phyloP scores from a whole-genome alignment of 345 rosid genomes.

The Arabis alpina region DNA sequence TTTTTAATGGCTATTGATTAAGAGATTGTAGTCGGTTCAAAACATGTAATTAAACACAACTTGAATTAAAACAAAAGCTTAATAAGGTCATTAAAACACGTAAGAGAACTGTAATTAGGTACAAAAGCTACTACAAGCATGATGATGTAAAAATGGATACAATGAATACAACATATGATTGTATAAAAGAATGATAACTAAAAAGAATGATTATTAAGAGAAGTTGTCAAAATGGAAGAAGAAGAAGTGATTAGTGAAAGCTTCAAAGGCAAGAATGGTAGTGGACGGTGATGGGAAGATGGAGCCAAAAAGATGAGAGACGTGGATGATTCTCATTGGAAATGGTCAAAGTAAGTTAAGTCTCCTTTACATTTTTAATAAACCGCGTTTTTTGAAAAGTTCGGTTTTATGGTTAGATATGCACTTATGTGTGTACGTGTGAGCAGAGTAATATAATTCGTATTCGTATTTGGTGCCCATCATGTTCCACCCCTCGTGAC shows the following conservation, averaged over 20 bases:
- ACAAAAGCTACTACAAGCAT: no score
- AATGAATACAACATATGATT: slow-evolving; percentile 5
- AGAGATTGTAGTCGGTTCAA: no score
- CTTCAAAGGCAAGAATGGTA: slow-evolving; percentile 47
- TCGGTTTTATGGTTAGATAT: slow-evolving; percentile 33
- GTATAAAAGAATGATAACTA: not conserved
- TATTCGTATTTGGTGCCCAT: slow-evolving; percentile 30
- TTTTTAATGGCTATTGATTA: slow-evolving; percentile 16
- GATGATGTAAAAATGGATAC: not conserved
- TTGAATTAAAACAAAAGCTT: no score
- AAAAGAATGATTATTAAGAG: not conserved
- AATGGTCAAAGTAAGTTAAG: slow-evolving; percentile 6
- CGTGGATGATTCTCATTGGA: slow-evolving; percentile 34
- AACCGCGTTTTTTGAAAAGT: slow-evolving; percentile 61
- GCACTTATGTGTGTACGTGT: slow-evolving; percentile 22
- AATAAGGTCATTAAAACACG: no score
- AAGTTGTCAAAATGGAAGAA: slow-evolving; percentile 14
- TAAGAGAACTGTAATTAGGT: no score
- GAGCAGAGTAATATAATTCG: not conserved
- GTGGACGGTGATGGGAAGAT: slow-evolving; percentile 30
- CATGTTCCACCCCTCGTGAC: slow-evolving; percentile 17
- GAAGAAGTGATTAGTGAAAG: slow-evolving; percentile 44
- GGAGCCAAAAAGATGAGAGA: slow-evolving; percentile 1
- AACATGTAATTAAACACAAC: no score
- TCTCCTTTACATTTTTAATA: slow-evolving; percentile 2